Percentiles rank a stretch among this genome's conserved stretches.
These are phyloP conservation scores for Mycogone perniciosa DNA, from an alignment of 2,329 filamentous ascomycete species.

Conservation along the genomic window DNA sequence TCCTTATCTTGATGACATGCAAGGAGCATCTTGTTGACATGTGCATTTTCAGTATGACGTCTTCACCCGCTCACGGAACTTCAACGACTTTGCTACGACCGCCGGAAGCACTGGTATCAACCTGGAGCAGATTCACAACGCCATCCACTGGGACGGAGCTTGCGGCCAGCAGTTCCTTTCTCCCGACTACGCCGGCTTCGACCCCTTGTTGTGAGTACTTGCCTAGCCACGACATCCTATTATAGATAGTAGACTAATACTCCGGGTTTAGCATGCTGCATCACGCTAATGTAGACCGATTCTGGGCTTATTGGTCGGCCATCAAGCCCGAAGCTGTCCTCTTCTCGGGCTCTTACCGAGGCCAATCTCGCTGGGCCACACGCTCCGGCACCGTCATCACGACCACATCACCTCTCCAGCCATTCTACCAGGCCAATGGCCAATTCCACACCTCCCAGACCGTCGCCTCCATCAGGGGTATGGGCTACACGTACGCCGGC, in stretches of 20 bases:
- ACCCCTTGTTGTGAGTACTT: conserved; percentile 37
- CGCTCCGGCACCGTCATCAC: conserved; percentile 34
- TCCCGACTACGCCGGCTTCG: conserved; percentile 37
- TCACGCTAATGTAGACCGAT: conserved; percentile 55
- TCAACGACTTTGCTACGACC: conserved; percentile 29
- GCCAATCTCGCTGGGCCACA: conserved; percentile 34
- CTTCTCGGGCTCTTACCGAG: conserved; percentile 30
- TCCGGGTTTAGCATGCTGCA: conserved; percentile 34
- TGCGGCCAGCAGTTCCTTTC: conserved; percentile 37
- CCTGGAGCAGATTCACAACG: conserved; percentile 38
- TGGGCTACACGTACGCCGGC: conserved; percentile 36
- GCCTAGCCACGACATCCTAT: neutral
- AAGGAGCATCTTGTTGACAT: conserved; percentile 8
- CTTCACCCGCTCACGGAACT: conserved; percentile 32
- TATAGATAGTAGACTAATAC: neutral
- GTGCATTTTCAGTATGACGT: conserved; percentile 32
- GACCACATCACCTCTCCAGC: conserved; percentile 40
- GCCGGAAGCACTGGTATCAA: conserved; percentile 29
- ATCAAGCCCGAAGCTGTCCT: conserved; percentile 31
- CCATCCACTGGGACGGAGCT: conserved; percentile 35
- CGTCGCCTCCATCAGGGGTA: conserved; percentile 25
- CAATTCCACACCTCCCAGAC: conserved; percentile 37
- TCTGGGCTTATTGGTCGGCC: conserved; percentile 52
- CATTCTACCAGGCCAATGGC: conserved; percentile 39
- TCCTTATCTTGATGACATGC: neutral